Conservation (phyloP, 441 rosid species). For the Breynia disticha region DNA sequence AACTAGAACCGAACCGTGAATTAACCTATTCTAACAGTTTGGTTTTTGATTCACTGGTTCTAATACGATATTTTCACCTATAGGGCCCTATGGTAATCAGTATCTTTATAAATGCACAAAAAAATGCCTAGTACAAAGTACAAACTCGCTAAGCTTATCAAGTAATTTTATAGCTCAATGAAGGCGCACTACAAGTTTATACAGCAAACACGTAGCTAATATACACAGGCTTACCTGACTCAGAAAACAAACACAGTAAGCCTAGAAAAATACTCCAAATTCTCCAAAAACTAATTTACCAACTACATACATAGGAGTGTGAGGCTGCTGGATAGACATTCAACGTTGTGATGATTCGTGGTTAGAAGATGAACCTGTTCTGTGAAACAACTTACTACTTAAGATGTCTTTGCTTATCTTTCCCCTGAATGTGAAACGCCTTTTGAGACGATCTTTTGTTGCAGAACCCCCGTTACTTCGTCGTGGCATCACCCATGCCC, state of each 20-base stretch:
- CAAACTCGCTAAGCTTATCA: not conserved
- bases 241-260: constrained; percentile 8
- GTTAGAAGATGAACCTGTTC: constrained; percentile 32
- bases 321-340: constrained; percentile 19
- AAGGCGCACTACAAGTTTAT: constrained; percentile 8
- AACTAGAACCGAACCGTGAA: no score
- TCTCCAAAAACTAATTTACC: no score
- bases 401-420: constrained; percentile 27
- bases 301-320: constrained; percentile 6
- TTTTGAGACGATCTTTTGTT: constrained; percentile 34
- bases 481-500: constrained; percentile 19
- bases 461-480: constrained; percentile 29
- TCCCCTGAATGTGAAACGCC: constrained; percentile 35
- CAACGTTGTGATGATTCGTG: constrained; percentile 13
- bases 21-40: no score
- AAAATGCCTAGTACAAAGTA: constrained; percentile 6
- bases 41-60: no score
- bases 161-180: not conserved
- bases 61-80: no score
- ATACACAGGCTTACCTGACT: constrained; percentile 16
- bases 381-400: constrained; percentile 21
- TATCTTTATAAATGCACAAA: no score
- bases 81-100: no score
- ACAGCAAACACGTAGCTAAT: not conserved
- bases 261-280: constrained; percentile 5